Base-by-base conservation (phyloP, 306 rosid genomes). In the Glycyrrhiza uralensis region DNA sequence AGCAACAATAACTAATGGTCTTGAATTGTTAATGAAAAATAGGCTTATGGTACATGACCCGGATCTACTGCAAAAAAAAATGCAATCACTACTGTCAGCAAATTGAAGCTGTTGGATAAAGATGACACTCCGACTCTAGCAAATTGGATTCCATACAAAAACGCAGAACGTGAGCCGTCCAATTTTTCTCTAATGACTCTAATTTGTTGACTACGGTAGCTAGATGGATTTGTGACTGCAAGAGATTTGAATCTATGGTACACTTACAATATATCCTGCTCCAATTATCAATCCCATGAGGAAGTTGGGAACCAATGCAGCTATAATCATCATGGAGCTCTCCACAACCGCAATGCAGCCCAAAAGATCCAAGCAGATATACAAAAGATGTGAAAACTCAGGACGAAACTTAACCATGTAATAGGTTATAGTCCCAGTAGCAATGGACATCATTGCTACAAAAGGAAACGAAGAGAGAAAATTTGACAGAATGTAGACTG, bases 221-320 rank as follows among this genome's bases (percentile, higher is more conserved):
- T n/a, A n/a, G n/a, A n/a, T n/a, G n/a, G n/a, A n/a, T n/a, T n/a
- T n/a, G n/a, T n/a, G n/a, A n/a, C n/a, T n/a, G n/a, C n/a, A n/a
- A n/a, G n/a, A n/a, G n/a, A n/a, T n/a, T n/a, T n/a, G n/a, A n/a
- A 11, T 4, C 2, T 3, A 38, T 14, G 14, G 18, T 26, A 56
- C 47, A 62, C 87, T 84, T 83, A 90, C 96, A 22, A 90, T 66
- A 69, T 90, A 93, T 76, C 98, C 98, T 32, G 98, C 97, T 81
- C 98, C 97, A 19, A 93, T 51, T 28, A 89, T 71, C 49, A 93
- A 67, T 33, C 97, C 98, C 98, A 93, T 87, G 23, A 88, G 82
- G 88, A 86, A 93, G 79, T 93, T 93, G 38, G 98, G 97, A 79
- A 90, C 98, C 29, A 93, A 67, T 47, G 98, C 88, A 75, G 98